Evolutionary conservation across 2,329 filamentous ascomycete species (phyloP).

Genomic region (Xylariaceae sp.): DNA sequence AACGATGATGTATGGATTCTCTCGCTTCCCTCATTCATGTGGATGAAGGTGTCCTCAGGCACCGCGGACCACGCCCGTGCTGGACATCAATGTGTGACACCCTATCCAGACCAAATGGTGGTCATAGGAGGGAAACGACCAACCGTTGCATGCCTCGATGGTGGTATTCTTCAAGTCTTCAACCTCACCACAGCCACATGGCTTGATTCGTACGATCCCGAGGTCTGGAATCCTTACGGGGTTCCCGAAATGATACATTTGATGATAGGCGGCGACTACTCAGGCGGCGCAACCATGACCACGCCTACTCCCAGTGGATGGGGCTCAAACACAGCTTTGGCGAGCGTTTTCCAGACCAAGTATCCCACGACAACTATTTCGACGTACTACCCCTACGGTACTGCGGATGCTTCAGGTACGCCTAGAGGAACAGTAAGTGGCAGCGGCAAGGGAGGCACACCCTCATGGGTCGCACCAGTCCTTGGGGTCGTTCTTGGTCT

Average conservation of each 20-base stretch:
- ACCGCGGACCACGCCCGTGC: conserved; percentile 53
- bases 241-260: conserved; percentile 62
- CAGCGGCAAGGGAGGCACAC: conserved; percentile 40
- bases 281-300: conserved; percentile 67
- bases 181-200: conserved; percentile 68
- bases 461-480: conserved; percentile 57
- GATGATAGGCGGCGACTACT: conserved; percentile 63
- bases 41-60: conserved; percentile 55
- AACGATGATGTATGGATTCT: conserved; percentile 75
- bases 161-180: conserved; percentile 60
- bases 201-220: conserved; percentile 66
- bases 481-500: conserved; percentile 59
- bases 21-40: conserved; percentile 75
- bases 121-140: conserved; percentile 64
- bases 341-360: conserved; percentile 47
- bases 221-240: conserved; percentile 59
- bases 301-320: conserved; percentile 58
- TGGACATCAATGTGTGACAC: conserved; percentile 71
- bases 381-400: conserved; percentile 58
- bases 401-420: conserved; percentile 27
- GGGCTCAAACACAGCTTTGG: conserved; percentile 45
- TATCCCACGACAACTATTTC: conserved; percentile 56
- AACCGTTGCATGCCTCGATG: conserved; percentile 42
- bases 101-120: conserved; percentile 78
- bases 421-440: conserved; percentile 23